Percentiles rank a stretch among this genome's conserved stretches.
phyloP scores from a whole-genome alignment of 306 rosid species.

The Gillenia trifoliata region DNA sequence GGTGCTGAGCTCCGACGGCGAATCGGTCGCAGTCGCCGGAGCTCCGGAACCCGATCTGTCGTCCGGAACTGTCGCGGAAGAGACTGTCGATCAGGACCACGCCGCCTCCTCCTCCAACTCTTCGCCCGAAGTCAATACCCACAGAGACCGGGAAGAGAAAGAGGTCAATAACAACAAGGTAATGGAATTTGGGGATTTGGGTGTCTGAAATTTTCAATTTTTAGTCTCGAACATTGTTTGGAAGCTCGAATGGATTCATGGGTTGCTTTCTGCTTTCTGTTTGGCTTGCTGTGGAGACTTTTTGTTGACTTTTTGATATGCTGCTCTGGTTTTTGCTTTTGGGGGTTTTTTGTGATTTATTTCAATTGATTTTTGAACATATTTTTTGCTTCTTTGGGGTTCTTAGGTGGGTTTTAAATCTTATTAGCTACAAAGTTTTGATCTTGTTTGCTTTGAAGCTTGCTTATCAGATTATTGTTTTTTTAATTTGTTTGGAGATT shows the following conservation, averaged over 20 bases:
- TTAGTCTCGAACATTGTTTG: conserved; percentile 1
- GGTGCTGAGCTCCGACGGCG: conserved; percentile 17
- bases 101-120: conserved; percentile 24
- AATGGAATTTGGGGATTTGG: not conserved
- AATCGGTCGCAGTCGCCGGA: conserved; percentile 1
- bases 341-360: not conserved
- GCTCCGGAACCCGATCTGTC: conserved; percentile 11
- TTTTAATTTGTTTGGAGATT: conserved; percentile 10
- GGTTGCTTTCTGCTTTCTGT: conserved; percentile 11
- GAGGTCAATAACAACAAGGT: conserved; percentile 32
- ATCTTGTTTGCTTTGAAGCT: not conserved
- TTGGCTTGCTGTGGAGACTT: not conserved
- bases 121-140: conserved; percentile 20
- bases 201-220: not conserved
- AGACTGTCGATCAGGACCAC: conserved; percentile 22
- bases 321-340: conserved; percentile 4
- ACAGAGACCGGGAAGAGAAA: conserved; percentile 25
- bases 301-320: conserved; percentile 21
- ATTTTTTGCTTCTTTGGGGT: not conserved
- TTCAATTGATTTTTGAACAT: not conserved
- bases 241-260: not conserved
- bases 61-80: not conserved
- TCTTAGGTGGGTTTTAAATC: not conserved
- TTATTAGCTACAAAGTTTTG: not conserved
- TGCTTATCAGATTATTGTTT: not conserved